Conservation (phyloP, 2,329 filamentous ascomycete genomes). For the Phialophora tarda region DNA sequence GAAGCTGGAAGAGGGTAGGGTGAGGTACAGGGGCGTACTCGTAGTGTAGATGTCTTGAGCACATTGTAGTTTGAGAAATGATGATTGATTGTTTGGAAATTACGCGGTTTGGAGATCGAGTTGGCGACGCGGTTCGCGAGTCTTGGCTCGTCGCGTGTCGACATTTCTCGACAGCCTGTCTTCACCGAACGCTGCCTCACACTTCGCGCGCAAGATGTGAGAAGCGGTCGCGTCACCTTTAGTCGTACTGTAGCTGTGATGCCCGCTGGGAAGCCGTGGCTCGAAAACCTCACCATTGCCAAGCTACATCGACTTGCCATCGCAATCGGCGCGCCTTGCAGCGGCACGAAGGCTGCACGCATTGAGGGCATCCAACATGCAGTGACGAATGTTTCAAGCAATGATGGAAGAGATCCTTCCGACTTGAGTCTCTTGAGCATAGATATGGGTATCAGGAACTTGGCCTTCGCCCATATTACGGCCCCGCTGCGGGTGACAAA, state of each 20-base stretch:
- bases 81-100: background rate
- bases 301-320: slow-evolving; percentile 66
- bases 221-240: background rate
- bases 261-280: slow-evolving; percentile 39
- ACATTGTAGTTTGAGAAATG: background rate
- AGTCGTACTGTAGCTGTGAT: slow-evolving; percentile 1
- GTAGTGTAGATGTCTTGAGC: slow-evolving; percentile 5
- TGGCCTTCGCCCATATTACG: slow-evolving; percentile 71
- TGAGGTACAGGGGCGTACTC: slow-evolving; percentile 48
- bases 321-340: slow-evolving; percentile 63
- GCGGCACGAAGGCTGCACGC: slow-evolving; percentile 66
- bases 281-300: slow-evolving; percentile 55
- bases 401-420: slow-evolving; percentile 30
- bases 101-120: background rate
- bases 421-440: slow-evolving; percentile 71
- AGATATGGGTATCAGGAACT: slow-evolving; percentile 82
- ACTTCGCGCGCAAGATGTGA: background rate
- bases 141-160: background rate
- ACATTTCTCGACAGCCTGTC: background rate
- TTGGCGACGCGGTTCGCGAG: background rate
- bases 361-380: slow-evolving; percentile 56
- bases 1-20: slow-evolving; percentile 55
- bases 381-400: slow-evolving; percentile 36
- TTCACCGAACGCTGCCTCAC: background rate
- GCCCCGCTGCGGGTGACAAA: slow-evolving; percentile 8